Percentiles rank a stretch among this genome's conserved stretches.
Conservation (phyloP, 495 filamentous ascomycete species). For the Durotheca rogersii region DNA sequence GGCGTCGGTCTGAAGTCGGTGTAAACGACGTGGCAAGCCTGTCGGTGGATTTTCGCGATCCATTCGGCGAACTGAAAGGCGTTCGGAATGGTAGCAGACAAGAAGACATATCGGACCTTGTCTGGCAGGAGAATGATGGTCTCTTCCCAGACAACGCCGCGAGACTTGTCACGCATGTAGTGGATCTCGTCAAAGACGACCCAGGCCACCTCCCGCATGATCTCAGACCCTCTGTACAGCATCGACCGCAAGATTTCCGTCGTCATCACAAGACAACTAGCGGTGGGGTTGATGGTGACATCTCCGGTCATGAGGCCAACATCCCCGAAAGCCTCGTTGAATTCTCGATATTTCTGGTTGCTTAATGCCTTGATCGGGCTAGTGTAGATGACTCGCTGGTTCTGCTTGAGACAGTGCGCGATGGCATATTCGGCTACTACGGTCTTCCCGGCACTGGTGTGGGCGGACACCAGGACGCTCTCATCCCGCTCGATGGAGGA, state of each 20-base stretch:
- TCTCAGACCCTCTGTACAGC: slow-evolving; percentile 96
- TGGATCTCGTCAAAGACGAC: slow-evolving; percentile 98
- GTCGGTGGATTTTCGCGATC: slow-evolving; percentile 94
- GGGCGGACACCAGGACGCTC: slow-evolving; percentile 93
- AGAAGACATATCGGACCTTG: slow-evolving; percentile 96
- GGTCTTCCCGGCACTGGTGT: slow-evolving; percentile 97
- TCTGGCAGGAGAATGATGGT: slow-evolving; percentile 96
- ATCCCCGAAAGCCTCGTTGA: slow-evolving; percentile 91
- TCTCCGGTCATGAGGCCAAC: slow-evolving; percentile 98
- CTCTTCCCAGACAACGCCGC: slow-evolving; percentile 98
- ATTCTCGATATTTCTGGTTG: slow-evolving; percentile 98
- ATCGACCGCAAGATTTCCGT: slow-evolving; percentile 99
- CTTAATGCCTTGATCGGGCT: slow-evolving; percentile 98
- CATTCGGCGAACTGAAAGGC: slow-evolving; percentile 99
- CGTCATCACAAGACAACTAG: slow-evolving; percentile 97
- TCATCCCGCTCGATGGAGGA: slow-evolving; percentile 92
- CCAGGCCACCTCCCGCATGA: slow-evolving; percentile 98
- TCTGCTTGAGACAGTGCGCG: slow-evolving; percentile 92
- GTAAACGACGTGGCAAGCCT: slow-evolving; percentile 97
- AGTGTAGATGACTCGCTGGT: slow-evolving; percentile 98
- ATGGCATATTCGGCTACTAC: slow-evolving; percentile 98
- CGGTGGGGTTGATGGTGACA: slow-evolving; percentile 98
- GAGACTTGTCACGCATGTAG: slow-evolving; percentile 90
- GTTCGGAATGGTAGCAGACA: slow-evolving; percentile 98
- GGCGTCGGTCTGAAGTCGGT: slow-evolving; percentile 97